Base-by-base conservation (phyloP, 805 yeast genomes). In the Metschnikowia cerradonensis region DNA sequence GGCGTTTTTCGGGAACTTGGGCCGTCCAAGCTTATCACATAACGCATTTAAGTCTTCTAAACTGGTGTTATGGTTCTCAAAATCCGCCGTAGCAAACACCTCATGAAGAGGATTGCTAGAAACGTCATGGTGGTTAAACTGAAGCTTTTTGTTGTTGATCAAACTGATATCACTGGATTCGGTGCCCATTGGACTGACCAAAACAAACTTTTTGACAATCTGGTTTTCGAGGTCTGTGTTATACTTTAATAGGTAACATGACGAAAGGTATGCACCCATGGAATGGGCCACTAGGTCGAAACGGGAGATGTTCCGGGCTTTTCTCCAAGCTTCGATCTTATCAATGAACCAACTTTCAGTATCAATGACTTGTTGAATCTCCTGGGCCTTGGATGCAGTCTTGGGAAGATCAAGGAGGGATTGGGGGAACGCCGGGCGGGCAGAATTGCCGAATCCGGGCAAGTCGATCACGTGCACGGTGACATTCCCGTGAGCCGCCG, bases 121-220 rank as follows among this genome's bases (percentile, higher is more conserved):
- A 6, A 51, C 48, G 26, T 63, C 70, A 46, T 68, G 73, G 49
- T 66, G 68, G 49, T 70, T 68, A 47, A 64, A 63, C 48, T 69
- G 73, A 46, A 62, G 63, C 40, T 61, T 55, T 35, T 60, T 60
- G 49, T 64, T 54, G 48, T 62, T 70, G 26, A 73, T 57, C 53
- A 72, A 66, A 51, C 76, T 71, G 15, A 55, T 51, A 31, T 58
- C 57, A 48, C 67, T 71, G 13, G 75, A 63, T 50, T 73, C 77
- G 0, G 77, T 71, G 3, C 77, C 77, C 76, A 73, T 67, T 3
- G 77, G 77, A 55, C 76, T 71, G 4, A 72, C 73, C 15, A 65
- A 48, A 34, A 67, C 58, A 40, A 59, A 65, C 35, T 54, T 62
- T 39, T 50, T 61, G 30, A 62, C 72, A 22, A 57, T 38, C 11